Conservation (phyloP, 441 rosid species). For the Jatropha multifida region DNA sequence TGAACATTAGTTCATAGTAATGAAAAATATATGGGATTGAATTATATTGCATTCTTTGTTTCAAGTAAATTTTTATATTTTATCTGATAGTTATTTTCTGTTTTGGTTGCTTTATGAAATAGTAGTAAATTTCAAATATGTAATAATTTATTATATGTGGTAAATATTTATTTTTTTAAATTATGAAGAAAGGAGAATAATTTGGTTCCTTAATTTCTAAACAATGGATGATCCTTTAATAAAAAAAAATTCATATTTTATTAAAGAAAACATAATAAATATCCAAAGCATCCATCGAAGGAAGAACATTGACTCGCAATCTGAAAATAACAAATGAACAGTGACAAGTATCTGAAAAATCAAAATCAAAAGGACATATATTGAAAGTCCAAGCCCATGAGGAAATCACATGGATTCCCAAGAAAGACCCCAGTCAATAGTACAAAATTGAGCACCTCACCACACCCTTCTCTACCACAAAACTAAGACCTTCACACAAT, state of each 20-base stretch:
- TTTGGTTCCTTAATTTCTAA: too few relatives aligned
- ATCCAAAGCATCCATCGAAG: not conserved
- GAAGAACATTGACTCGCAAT: not conserved
- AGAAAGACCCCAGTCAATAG: not conserved
- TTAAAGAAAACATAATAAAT: not conserved
- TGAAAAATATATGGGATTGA: constrained; percentile 19
- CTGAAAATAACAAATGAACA: constrained; percentile 12
- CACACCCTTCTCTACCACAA: not conserved
- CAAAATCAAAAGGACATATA: not conserved
- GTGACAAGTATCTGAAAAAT: not conserved
- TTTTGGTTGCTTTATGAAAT: too few relatives aligned
- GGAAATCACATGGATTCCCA: constrained; percentile 36
- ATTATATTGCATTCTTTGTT: not conserved
- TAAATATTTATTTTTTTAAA: too few relatives aligned
- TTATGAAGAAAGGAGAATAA: too few relatives aligned
- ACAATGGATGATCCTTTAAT: too few relatives aligned
- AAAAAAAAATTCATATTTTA: not conserved
- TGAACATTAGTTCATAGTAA: constrained; percentile 21
- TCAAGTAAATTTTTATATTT: not conserved
- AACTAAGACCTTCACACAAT: not conserved
- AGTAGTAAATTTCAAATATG: too few relatives aligned
- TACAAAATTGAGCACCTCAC: not conserved
- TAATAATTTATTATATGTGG: too few relatives aligned
- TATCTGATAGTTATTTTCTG: not conserved
- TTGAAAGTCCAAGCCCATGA: constrained; percentile 11